Evolutionary conservation across 306 rosid species (phyloP), one percentile per base, ranked within the genome.

Genomic region (Quercus cerris): DNA sequence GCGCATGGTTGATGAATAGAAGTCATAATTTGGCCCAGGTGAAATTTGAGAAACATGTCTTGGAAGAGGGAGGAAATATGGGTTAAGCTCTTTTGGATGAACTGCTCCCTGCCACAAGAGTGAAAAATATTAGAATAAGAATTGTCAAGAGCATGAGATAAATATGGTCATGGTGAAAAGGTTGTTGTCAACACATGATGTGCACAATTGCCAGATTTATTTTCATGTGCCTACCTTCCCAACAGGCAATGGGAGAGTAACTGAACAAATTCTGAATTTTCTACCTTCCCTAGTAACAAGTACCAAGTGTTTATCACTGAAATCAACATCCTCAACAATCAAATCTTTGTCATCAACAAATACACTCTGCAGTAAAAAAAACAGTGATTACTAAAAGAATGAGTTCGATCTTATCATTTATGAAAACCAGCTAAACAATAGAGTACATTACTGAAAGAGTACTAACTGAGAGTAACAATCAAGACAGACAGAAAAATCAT

Each of bases 11-110:
- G 94, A 76, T 38, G 99, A 95, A 86, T 85, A 80, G 77, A 80
- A 91, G 79, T 95, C 99, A 84, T 93, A 90, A 86, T 93, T 95
- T 61, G 97, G 90, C 84, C 98, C 99, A 46, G 98, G 89, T 64
- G 93, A 91, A 87, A 91, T 93, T 82, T 93, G 97, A 12, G 91
- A 87, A 84, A 90, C 97, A 75, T 84, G 78, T 87, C 89, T 84
- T 44, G 98, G 99, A 82, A 93, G 97, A 56, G 97, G 88, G 80
- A 89, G 79, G 85, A 83, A 87, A 75, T 88, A 83, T 71, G 80
- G 86, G 68, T 90, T 83, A 74, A 91, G 88, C 78, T 90, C 91
- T 82, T 86, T 88, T 80, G 87, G 82, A 80, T 74, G 79, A 82
- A 85, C 31, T 28, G 87, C 80, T 67, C 86, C 97, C 99, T 93